Conservation (phyloP, 2,329 filamentous ascomycete genomes). For the Cladosporium sp. region DNA sequence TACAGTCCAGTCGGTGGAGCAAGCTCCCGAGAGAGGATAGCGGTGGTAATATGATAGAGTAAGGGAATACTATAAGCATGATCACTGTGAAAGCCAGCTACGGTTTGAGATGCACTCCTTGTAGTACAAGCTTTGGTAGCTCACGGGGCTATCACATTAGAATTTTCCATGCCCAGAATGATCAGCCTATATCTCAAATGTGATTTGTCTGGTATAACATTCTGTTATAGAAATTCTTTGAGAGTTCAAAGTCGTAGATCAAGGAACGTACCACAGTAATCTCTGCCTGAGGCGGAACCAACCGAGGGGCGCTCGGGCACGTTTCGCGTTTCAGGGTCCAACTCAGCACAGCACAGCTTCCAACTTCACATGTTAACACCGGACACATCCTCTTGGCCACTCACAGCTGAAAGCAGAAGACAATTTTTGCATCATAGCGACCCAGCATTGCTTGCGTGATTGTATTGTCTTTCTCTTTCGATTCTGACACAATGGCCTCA, state of each 20-base stretch:
- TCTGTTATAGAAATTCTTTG: no score
- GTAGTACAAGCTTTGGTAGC: no score
- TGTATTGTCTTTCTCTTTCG: not conserved
- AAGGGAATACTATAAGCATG: not conserved
- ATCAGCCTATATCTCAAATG: no score
- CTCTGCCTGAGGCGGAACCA: not conserved
- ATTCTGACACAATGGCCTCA: conserved; percentile 2
- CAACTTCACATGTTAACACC: not conserved
- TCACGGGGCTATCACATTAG: no score
- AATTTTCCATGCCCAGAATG: no score
- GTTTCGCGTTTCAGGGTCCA: not conserved
- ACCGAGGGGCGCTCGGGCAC: not conserved
- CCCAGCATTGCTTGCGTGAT: not conserved
- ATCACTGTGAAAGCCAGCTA: no score
- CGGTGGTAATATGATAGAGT: conserved; percentile 3
- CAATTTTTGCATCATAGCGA: not conserved
- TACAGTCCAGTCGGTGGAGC: conserved; percentile 36
- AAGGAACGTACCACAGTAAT: no score
- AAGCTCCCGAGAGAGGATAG: conserved; percentile 22
- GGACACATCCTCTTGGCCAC: not conserved
- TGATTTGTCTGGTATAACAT: no score
- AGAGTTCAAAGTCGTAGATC: no score
- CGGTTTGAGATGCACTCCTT: no score
- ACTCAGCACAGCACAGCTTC: not conserved
- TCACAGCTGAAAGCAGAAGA: not conserved